Conservation (phyloP, 257 asterid genomes). For the Penstemon barbatus region DNA sequence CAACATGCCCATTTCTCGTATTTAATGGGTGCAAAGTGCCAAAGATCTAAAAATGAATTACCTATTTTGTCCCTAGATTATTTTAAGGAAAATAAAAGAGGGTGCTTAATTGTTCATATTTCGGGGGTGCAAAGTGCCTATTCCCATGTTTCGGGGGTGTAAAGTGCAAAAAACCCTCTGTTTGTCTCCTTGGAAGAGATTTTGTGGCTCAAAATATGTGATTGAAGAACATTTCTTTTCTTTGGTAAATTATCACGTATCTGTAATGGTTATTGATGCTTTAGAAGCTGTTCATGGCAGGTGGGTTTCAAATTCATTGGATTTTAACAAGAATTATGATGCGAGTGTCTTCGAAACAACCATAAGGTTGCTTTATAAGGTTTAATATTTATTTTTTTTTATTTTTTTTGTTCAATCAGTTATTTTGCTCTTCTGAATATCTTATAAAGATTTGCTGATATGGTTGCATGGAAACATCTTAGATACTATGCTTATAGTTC, state of each 20-base stretch:
- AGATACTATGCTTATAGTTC: slow-evolving; percentile 29
- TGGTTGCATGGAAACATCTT: slow-evolving; percentile 22
- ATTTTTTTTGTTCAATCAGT: slow-evolving; percentile 25
- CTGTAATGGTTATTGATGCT: slow-evolving; percentile 26
- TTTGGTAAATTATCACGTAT: background rate
- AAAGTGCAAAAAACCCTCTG: background rate
- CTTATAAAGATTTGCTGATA: slow-evolving; percentile 6
- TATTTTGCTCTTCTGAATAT: slow-evolving; percentile 30
- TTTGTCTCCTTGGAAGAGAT: slow-evolving; percentile 23
- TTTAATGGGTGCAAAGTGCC: too few relatives aligned
- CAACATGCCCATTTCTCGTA: too few relatives aligned
- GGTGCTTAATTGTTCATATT: too few relatives aligned
- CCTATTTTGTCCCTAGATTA: too few relatives aligned
- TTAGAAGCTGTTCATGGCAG: slow-evolving; percentile 56
- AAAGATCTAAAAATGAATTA: too few relatives aligned
- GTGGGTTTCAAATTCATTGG: slow-evolving; percentile 93
- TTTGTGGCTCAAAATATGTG: slow-evolving; percentile 20
- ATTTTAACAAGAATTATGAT: slow-evolving; percentile 92
- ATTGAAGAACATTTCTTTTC: slow-evolving; percentile 15
- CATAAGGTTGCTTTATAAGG: slow-evolving; percentile 99
- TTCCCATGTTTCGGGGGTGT: too few relatives aligned
- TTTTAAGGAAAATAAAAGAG: too few relatives aligned
- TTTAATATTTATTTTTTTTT: slow-evolving; percentile 60
- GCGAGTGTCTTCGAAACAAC: slow-evolving; percentile 99
- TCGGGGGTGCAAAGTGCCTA: too few relatives aligned